Evolutionary conservation across 768 basidiomycete species (phyloP), one percentile per base, ranked within the genome.

Genomic region (Kwoniella newhampshirensis): DNA sequence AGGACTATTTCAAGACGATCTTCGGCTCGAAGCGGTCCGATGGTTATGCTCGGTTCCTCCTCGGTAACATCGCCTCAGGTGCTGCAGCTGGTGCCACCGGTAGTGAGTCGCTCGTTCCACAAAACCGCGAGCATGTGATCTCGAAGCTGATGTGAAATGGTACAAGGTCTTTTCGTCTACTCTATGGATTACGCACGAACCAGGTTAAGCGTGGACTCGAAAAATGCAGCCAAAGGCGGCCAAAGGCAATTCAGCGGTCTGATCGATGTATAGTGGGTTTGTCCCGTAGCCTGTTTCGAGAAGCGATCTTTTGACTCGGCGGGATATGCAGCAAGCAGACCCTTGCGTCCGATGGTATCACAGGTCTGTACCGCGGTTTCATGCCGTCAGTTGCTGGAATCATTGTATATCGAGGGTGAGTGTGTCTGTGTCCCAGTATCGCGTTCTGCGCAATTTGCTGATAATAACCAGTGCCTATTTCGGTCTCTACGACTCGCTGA

Each of bases 151-250:
- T 18, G 5, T 21, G 46, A 15, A n/a, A n/a, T n/a, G n/a, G n/a
- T n/a, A n/a, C n/a, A n/a, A 56, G 54, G 54, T 49, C 66, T 81
- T 51, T 81, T 81, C 66, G 80, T 79, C 11, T 81, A 81, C 67
- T 81, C 80, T 4, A 75, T 81, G 42, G 80, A 81, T 56, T 81
- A 80, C 49, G 79, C 80, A 25, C 71, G 80, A 5, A 81, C 80
- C 4, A 74, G 80, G 15, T 67, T 81, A 27, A 62, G 80, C 27
- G 79, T 77, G 15, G 80, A 81, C 54, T 73, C 71, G 27, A 81
- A 78, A 60, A 75, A 70, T 27, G 68, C 66, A 5, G 59, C 62
- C 7, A 77, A 76, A 42, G 80, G 78, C 18, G 80, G 80, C 7
- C 55, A 77, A 48, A 74, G 79, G 36, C 80, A 81, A 50, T 81